Base-by-base conservation (phyloP, 495 filamentous ascomycete species). In the Viridothelium virens region DNA sequence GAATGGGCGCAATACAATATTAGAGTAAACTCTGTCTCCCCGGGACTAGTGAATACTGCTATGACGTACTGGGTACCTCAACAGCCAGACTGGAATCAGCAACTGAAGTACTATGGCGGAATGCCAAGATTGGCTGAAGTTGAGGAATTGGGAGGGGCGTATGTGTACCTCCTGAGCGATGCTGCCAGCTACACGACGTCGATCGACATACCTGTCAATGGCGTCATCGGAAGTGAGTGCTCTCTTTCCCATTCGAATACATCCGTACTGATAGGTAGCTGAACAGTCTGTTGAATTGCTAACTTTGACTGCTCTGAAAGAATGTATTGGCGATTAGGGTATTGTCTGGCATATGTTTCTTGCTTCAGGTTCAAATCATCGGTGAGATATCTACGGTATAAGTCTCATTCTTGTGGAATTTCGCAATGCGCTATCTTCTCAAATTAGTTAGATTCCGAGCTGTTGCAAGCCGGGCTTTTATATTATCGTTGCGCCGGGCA, bases 21-120 rank as follows among this genome's bases (percentile, higher is more conserved):
- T 44, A 65, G 68, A 5, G 68, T 70, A 9, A 70, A 70, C 41
- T 65, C 62, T 2, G 68, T 70, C 16, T 65, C 62, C 16, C 68
- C 68, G 33, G 68, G 68, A 62, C 53, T 68, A 3, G 63, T 70
- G 36, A 68, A 70, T 25, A 70, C 68, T 14, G 67, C 68, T 12
- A 70, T 67, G 68, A 70, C 68, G 31, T 68, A 62, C 50, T 70
- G 67, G 61, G 66, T 70, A 10, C 61, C 59, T 14, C 68, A 68
- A 62, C 68, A 70, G 39, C 66, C 66, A 44, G 68, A 70, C 63
- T 70, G 68, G 68, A 61, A 70, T 66, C 68, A 70, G 61, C 68
- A 70, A 62, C 68, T 70, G 16, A 70, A 70, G 66, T 70, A 70
- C 56, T 70, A 70, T 38, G 67, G 68, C 16, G 68, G 68, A 50